Evolutionary conservation across 2,329 filamentous ascomycete genomes (phyloP).

Genomic region (Grosmannia serpens): DNA sequence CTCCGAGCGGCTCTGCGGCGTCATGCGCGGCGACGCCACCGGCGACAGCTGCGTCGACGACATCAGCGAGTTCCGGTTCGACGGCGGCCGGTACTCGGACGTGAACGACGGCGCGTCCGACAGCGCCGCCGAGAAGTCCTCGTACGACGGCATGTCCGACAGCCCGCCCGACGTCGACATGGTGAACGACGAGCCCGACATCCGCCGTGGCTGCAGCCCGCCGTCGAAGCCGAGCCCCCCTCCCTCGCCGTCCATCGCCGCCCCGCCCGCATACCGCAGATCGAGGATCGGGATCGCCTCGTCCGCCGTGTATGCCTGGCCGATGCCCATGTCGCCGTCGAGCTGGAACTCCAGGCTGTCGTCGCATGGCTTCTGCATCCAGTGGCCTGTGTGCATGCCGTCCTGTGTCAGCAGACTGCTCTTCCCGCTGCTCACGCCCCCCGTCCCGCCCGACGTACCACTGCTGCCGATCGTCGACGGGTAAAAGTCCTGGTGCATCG

Average conservation of each 20-base stretch:
- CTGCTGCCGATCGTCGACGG: constrained; percentile 26
- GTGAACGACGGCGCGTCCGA: constrained; percentile 57
- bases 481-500: constrained; percentile 48
- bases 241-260: constrained; percentile 37
- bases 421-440: no score
- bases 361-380: constrained; percentile 46
- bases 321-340: constrained; percentile 45
- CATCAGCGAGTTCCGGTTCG: constrained; percentile 59
- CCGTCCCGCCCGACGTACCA: no score
- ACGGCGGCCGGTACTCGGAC: constrained; percentile 55
- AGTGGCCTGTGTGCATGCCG: constrained; percentile 24
- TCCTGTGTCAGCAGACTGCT: background rate
- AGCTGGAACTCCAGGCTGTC: constrained; percentile 42
- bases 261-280: constrained; percentile 36
- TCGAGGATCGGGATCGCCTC: constrained; percentile 53
- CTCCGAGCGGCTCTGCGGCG: constrained; percentile 47
- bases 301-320: constrained; percentile 51
- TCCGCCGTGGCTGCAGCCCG: constrained; percentile 44
- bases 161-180: constrained; percentile 55
- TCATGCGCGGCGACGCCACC: constrained; percentile 58
- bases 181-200: constrained; percentile 64
- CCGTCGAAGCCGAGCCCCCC: constrained; percentile 39
- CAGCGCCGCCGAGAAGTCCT: constrained; percentile 55
- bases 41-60: constrained; percentile 61
- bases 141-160: constrained; percentile 59